Percentiles rank a stretch among this genome's conserved stretches.
Evolutionary conservation across 2,329 filamentous ascomycete species (phyloP).

Genomic region (Fusarium buxicola): DNA sequence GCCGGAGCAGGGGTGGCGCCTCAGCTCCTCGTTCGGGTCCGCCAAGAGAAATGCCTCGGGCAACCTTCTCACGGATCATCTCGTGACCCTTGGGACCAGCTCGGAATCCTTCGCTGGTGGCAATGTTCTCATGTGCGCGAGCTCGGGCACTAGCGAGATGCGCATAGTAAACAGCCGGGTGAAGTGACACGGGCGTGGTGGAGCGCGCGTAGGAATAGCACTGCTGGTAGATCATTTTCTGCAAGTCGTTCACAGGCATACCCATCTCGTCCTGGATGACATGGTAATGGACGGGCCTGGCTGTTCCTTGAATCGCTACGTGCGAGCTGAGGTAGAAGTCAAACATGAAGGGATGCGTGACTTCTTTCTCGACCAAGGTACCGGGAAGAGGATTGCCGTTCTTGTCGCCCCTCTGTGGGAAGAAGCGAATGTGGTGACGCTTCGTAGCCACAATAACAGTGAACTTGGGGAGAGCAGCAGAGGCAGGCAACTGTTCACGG

Average conservation of each 20-base stretch:
- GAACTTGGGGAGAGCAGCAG: constrained; percentile 68
- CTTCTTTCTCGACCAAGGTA: constrained; percentile 86
- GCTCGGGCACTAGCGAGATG: constrained; percentile 88
- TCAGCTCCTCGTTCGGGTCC: constrained; percentile 40
- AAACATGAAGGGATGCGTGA: constrained; percentile 91
- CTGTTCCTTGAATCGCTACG: constrained; percentile 89
- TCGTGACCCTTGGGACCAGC: constrained; percentile 59
- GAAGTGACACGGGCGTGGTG: constrained; percentile 90
- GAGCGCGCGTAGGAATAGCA: constrained; percentile 94
- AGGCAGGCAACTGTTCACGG: constrained; percentile 49
- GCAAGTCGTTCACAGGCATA: constrained; percentile 74
- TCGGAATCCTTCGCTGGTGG: constrained; percentile 58
- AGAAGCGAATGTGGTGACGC: constrained; percentile 93
- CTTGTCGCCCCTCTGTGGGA: constrained; percentile 77
- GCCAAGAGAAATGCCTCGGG: constrained; percentile 52
- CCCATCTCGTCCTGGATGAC: constrained; percentile 85
- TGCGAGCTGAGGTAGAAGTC: constrained; percentile 80
- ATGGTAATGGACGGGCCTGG: constrained; percentile 91
- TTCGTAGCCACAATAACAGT: constrained; percentile 92
- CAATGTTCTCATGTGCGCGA: constrained; percentile 74
- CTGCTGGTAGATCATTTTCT: constrained; percentile 93
- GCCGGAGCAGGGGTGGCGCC: constrained; percentile 47
- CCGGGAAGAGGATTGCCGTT: constrained; percentile 89
- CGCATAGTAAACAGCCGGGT: constrained; percentile 94
- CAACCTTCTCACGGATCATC: constrained; percentile 52